Evolutionary conservation across 2,329 filamentous ascomycete species (phyloP), one percentile per base, ranked within the genome.

Genomic region (Emydomyces testavorans): DNA sequence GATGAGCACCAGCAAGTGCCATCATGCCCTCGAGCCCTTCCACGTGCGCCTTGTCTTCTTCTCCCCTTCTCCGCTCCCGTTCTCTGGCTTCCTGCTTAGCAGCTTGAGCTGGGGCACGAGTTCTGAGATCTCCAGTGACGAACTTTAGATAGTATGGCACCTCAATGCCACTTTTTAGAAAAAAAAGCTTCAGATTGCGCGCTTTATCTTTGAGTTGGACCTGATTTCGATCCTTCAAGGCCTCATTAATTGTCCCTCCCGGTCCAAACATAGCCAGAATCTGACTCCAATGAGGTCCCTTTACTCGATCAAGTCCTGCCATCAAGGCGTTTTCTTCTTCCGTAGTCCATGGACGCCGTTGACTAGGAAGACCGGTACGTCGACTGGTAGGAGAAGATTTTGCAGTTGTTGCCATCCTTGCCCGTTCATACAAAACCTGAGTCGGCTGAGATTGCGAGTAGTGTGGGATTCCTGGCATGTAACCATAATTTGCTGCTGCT

Each of bases 171-270:
- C 83, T 90, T 69, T 94, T 94, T 46, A 94, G 69, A 65, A 94
- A 94, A 68, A 92, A 94, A 0, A 94, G 69, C 64, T 94, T 94
- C 41, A 94, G 67, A 54, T 94, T 94, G 42, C 87, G 75, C 0
- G 87, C 87, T 65, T 94, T 94, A 61, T 94, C 87, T 64, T 94
- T 94, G 10, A 94, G 72, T 61, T 94, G 88, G 0, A 94, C 88
- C 60, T 94, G 87, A 37, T 88, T 93, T 28, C 87, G 77, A 61
- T 94, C 88, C 56, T 89, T 90, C 16, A 94, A 73, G 20, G 90
- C 83, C 56, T 90, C 83, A 39, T 80, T 89, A 20, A 90, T 78
- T 0, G 82, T 83, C 4, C 88, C 88, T 35, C 82, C 83, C 0
- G 79, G 76, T 0, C 88, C 88, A 61, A 90, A 94, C 35, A 94